These are phyloP conservation scores for Ogataea kodamae DNA, from an alignment of 805 yeast species.

Conservation along the genomic window DNA sequence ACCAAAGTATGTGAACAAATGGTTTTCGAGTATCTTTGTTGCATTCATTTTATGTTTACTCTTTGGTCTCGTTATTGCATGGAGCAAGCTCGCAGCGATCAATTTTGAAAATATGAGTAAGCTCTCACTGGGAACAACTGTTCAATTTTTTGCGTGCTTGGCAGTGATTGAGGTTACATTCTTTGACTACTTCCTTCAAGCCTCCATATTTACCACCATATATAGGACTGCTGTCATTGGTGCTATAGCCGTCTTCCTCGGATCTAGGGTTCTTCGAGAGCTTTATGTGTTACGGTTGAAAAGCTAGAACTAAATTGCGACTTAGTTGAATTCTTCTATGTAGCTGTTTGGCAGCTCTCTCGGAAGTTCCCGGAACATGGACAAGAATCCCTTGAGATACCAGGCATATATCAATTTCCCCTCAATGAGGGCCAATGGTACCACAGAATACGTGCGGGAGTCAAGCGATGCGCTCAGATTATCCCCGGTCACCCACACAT, in stretches of 20 bases:
- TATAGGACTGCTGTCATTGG: constrained; percentile 45
- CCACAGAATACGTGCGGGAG: constrained; percentile 82
- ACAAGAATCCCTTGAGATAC: constrained; percentile 38
- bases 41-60: constrained; percentile 41
- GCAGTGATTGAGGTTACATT: constrained; percentile 52
- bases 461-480: constrained; percentile 84
- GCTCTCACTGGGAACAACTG: constrained; percentile 32
- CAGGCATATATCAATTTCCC: constrained; percentile 82
- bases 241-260: constrained; percentile 54
- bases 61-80: constrained; percentile 36
- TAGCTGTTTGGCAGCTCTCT: constrained; percentile 54
- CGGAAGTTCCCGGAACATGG: constrained; percentile 40
- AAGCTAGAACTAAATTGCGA: constrained; percentile 18
- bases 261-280: constrained; percentile 59
- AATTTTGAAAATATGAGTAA: constrained; percentile 35
- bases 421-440: constrained; percentile 82
- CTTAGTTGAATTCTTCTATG: constrained; percentile 30
- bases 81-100: constrained; percentile 39
- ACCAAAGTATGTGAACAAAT: constrained; percentile 49
- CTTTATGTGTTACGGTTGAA: constrained; percentile 29
- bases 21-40: constrained; percentile 51
- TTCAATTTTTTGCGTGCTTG: constrained; percentile 47
- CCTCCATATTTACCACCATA: constrained; percentile 59
- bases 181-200: constrained; percentile 53
- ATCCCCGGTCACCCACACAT: constrained; percentile 97